Percentiles rank a stretch among this genome's conserved stretches.
These are phyloP conservation scores for Dimocarpus longan DNA, from an alignment of 345 rosid genomes.

Conservation along the genomic window DNA sequence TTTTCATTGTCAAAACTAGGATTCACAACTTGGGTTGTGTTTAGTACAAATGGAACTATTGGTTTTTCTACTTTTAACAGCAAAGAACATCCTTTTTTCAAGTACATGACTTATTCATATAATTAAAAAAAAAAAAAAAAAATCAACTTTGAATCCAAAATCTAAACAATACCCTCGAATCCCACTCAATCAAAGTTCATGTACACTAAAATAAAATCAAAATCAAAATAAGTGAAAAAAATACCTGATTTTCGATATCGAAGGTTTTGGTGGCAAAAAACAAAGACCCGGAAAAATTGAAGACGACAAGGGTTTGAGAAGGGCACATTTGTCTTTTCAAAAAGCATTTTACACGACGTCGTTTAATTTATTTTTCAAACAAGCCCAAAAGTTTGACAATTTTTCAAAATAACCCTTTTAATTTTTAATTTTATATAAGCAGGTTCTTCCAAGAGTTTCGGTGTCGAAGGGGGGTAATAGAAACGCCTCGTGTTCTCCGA, in stretches of 20 bases:
- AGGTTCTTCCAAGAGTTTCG: not conserved
- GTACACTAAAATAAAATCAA: not conserved
- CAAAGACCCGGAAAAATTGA: not conserved
- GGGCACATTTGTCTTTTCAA: not conserved
- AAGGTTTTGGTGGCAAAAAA: not conserved
- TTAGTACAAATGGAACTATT: slow-evolving; percentile 44
- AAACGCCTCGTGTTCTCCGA: slow-evolving; percentile 20
- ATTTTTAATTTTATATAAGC: not conserved
- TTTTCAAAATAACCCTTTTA: too few species aligned
- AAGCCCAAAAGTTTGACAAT: too few species aligned
- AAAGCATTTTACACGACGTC: not conserved
- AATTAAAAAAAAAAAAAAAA: not conserved
- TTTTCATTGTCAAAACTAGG: slow-evolving; percentile 20
- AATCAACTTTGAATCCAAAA: not conserved
- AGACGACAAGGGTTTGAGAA: not conserved
- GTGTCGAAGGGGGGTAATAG: not conserved
- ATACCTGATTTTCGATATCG: slow-evolving; percentile 1
- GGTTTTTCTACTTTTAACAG: slow-evolving; percentile 52
- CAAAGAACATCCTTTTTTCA: slow-evolving; percentile 55
- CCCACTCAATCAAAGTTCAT: not conserved
- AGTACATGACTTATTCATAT: slow-evolving; percentile 37
- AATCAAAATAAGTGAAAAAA: not conserved
- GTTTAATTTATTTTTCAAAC: not conserved
- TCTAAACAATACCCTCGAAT: not conserved
- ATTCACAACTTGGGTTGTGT: slow-evolving; percentile 40